Base-by-base conservation (phyloP, 345 rosid species). In the Murraya paniculata region DNA sequence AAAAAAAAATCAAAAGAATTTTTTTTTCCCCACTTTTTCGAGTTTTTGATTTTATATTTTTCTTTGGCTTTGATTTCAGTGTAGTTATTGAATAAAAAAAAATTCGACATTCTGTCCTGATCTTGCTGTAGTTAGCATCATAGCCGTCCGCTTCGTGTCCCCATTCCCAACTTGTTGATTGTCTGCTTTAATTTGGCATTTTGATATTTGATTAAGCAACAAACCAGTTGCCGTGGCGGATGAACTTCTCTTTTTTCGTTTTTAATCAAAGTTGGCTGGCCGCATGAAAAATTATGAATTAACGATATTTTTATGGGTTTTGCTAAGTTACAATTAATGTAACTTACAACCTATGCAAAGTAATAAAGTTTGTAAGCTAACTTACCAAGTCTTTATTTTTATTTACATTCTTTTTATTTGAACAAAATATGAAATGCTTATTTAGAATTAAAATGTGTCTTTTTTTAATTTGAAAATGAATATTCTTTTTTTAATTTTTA, bases 31-130 rank as follows among this genome's bases (percentile, higher is more conserved):
- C 2, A 30, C 45, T 27, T 57, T 71, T 57, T 69, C 18, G 50
- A 45, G 50, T 45, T 16, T 24, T 19, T 71, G 67, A 50, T 58
- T 75, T 69, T 55, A 33, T 76, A 68, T 21, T 79, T 50, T 74
- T 62, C 39, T 24, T 3, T 56, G 69, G 77, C 89, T 74, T 86
- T 78, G 85, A 74, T 74, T 84, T 84, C 86, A 77, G 88, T 86
- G 92, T 73, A 81, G 80, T 61, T 56, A 82, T 69, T 83, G 78
- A 81, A 81, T 62, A 78, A 86, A 75, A 56, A 69, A 21, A 31
- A 61, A 41, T 80, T 81, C 82, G 56, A 68, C 79, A 70, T 60
- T 66, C 70, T 74, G 86, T 84, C 87, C 67, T 76, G 74, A 81
- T 77, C 64, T 39, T 64, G 13, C 53, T 74, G 86, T 83, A 60